phyloP scores from a whole-genome alignment of 116 monocot species.

The Trichopus zeylanicus region DNA sequence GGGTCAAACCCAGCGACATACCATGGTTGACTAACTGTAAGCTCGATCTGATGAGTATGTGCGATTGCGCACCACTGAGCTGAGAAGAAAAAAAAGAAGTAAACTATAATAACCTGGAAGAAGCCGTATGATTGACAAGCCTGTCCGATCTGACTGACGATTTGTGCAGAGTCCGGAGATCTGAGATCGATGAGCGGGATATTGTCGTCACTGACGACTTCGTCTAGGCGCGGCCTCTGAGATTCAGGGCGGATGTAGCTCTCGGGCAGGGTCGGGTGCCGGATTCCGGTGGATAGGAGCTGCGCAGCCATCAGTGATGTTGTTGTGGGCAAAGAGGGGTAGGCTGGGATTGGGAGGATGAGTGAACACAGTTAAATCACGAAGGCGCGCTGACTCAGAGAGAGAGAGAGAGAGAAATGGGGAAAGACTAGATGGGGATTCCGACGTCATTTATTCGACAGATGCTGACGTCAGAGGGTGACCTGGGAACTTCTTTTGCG shows the following conservation, averaged over 20 bases:
- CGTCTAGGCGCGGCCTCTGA: background rate
- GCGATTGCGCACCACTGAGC: background rate
- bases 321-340: background rate
- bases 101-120: constrained; percentile 24
- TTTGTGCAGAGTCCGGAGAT: background rate
- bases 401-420: too few relatives aligned
- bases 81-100: background rate
- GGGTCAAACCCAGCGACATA: constrained; percentile 8
- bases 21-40: constrained; percentile 32
- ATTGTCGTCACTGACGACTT: background rate
- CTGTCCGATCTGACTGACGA: constrained; percentile 6
- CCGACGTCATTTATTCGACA: too few relatives aligned
- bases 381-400: too few relatives aligned
- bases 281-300: background rate
- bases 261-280: background rate
- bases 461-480: too few relatives aligned
- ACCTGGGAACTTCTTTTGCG: too few relatives aligned
- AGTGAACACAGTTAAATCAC: too few relatives aligned
- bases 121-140: constrained; percentile 30
- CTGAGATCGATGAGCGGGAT: constrained; percentile 26
- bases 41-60: background rate
- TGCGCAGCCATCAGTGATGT: background rate
- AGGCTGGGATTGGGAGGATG: too few relatives aligned
- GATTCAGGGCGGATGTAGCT: constrained; percentile 1
- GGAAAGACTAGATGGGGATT: too few relatives aligned